A percentile compares a stretch with the other conserved stretches of the same genome.
phyloP scores from a whole-genome alignment of 345 rosid genomes.

The Odontarrhena argentea region DNA sequence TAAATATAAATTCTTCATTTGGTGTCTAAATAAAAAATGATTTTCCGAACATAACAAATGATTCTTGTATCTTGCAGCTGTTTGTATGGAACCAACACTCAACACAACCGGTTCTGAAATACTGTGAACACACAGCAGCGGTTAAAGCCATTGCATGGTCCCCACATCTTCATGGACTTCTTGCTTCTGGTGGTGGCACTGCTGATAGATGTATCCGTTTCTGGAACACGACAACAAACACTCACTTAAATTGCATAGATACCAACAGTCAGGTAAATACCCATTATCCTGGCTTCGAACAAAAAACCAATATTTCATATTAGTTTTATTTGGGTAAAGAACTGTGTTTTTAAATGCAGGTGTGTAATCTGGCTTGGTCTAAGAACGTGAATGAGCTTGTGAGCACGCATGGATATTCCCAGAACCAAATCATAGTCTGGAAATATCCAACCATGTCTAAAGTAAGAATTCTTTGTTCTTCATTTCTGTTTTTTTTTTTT shows the following conservation, averaged over 20 bases:
- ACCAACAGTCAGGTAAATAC: slow-evolving; percentile 87
- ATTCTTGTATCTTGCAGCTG: slow-evolving; percentile 58
- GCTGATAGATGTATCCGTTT: slow-evolving; percentile 96
- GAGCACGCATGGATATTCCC: slow-evolving; percentile 99
- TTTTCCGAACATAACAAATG: slow-evolving; percentile 12
- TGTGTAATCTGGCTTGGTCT: slow-evolving; percentile 97
- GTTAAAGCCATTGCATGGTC: slow-evolving; percentile 99
- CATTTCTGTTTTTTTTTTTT: slow-evolving; percentile 7
- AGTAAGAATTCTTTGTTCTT: slow-evolving; percentile 46
- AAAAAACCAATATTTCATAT: neutral
- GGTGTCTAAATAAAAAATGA: neutral
- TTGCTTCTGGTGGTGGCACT: slow-evolving; percentile 99
- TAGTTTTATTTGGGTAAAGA: neutral
- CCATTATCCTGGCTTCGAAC: neutral
- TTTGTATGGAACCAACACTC: slow-evolving; percentile 98
- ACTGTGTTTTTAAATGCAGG: slow-evolving; percentile 46
- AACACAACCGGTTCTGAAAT: slow-evolving; percentile 85
- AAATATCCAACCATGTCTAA: slow-evolving; percentile 98
- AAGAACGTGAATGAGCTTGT: slow-evolving; percentile 97
- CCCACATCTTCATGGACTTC: slow-evolving; percentile 95
- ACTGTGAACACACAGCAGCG: slow-evolving; percentile 95
- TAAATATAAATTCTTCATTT: slow-evolving; percentile 39
- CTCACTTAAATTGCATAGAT: slow-evolving; percentile 85
- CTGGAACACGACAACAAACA: slow-evolving; percentile 96
- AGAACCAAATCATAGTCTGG: slow-evolving; percentile 97